Base-by-base conservation (phyloP, 495 filamentous ascomycete genomes). In the Trichoderma parareesei region DNA sequence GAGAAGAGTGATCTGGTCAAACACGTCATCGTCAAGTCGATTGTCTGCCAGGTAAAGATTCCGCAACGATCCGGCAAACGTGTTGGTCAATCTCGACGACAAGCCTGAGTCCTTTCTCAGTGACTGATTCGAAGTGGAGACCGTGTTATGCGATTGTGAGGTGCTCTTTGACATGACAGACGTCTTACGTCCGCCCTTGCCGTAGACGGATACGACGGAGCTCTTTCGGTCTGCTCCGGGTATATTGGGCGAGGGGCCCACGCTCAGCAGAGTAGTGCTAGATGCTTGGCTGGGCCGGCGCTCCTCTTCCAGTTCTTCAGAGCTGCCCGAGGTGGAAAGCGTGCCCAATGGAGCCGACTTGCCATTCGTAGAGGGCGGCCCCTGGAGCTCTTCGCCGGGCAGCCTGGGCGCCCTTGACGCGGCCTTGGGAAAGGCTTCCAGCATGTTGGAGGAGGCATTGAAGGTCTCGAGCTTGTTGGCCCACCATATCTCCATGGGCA, bases 401-500 rank as follows among this genome's bases (percentile, higher is more conserved):
- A 85, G 68, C 65, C 84, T 79, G 4, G 88, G 86, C 18, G 81
- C 72, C 16, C 85, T 79, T 38, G 85, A 85, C 27, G 85, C 85
- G 55, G 87, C 90, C 67, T 96, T 97, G 0, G 94, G 94, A 70
- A 99, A 98, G 62, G 80, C 85, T 20, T 91, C 87, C 4, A 99
- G 77, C 10, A 97, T 84, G 69, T 99, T 99, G 8, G 94, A 95
- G 2, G 93, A 97, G 18, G 96, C 87, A 74, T 99, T 99, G 60
- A 99, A 82, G 0, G 89, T 91, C 72, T 97, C 92, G 64, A 99
- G 76, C 69, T 88, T 92, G 65, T 85, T 84, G 57, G 92, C 90
- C 80, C 89, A 90, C 94, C 94, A 99, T 13, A 98, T 81, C 69
- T 99, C 94, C 69, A 90, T 85, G 6, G 94, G 94, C 41, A 99